phyloP scores from a whole-genome alignment of 306 rosid species.

The Myrica gale region DNA sequence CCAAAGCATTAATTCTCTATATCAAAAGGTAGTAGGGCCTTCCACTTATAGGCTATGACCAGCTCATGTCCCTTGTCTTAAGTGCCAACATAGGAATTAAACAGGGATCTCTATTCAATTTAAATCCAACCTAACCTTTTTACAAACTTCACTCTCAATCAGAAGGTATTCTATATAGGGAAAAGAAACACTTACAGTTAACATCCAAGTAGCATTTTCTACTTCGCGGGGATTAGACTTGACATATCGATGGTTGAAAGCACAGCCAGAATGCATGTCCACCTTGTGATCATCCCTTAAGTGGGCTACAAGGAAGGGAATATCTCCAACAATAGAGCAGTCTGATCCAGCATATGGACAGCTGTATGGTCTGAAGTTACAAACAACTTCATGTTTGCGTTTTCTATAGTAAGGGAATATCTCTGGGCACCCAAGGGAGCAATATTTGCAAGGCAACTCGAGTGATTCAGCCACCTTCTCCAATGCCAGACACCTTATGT shows the following conservation, averaged over 20 bases:
- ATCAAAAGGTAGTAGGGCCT: too few species aligned
- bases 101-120: not conserved
- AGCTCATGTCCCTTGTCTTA: too few species aligned
- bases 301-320: slow-evolving; percentile 61
- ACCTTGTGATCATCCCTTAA: slow-evolving; percentile 76
- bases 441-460: slow-evolving; percentile 68
- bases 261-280: slow-evolving; percentile 81
- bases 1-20: too few species aligned
- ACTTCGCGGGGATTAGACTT: slow-evolving; percentile 79
- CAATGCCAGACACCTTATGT: slow-evolving; percentile 72
- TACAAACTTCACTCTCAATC: not conserved
- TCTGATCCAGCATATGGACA: slow-evolving; percentile 83
- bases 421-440: slow-evolving; percentile 68
- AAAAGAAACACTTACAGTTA: slow-evolving; percentile 52
- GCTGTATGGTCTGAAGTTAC: slow-evolving; percentile 72
- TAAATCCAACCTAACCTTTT: not conserved
- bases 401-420: slow-evolving; percentile 71
- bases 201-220: slow-evolving; percentile 86
- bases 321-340: slow-evolving; percentile 67
- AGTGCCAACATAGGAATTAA: too few species aligned
- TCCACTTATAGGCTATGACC: too few species aligned
- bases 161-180: not conserved
- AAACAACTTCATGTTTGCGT: slow-evolving; percentile 65
- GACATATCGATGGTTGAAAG: slow-evolving; percentile 80
- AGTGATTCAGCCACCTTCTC: slow-evolving; percentile 81